Percentiles rank a stretch among this genome's conserved stretches.
Evolutionary conservation across 805 yeast species (phyloP).

Genomic region (Yarrowia keelungensis): DNA sequence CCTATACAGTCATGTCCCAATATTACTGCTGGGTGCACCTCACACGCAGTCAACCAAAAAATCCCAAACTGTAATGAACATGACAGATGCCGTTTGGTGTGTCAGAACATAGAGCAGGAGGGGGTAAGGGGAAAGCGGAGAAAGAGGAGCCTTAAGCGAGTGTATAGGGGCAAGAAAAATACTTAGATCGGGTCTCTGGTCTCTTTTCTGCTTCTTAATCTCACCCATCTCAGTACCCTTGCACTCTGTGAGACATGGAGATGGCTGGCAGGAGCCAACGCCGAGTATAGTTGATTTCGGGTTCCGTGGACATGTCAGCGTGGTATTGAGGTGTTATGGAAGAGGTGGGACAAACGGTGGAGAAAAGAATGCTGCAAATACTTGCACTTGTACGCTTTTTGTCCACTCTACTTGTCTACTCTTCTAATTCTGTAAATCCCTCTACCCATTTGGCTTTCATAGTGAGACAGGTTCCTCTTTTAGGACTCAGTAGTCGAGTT

Average conservation of each 20-base stretch:
- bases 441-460: constrained; percentile 1
- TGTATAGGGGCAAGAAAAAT: no score
- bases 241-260: neutral
- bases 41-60: neutral
- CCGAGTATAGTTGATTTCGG: neutral
- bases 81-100: neutral
- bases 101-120: no score
- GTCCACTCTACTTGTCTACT: no score
- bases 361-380: no score
- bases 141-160: no score
- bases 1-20: neutral
- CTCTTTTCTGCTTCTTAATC: no score
- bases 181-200: no score
- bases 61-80: neutral
- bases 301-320: neutral
- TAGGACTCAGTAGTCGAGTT: neutral
- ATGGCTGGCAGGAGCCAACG: neutral
- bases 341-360: no score
- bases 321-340: neutral
- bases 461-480: neutral
- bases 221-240: neutral
- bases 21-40: neutral
- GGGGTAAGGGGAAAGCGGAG: no score
- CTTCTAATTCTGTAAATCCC: neutral
- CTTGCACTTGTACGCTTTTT: no score